Percentiles rank a stretch among this genome's conserved stretches.
phyloP scores from a whole-genome alignment of 306 rosid genomes.

The Sphenostylis stenocarpa region DNA sequence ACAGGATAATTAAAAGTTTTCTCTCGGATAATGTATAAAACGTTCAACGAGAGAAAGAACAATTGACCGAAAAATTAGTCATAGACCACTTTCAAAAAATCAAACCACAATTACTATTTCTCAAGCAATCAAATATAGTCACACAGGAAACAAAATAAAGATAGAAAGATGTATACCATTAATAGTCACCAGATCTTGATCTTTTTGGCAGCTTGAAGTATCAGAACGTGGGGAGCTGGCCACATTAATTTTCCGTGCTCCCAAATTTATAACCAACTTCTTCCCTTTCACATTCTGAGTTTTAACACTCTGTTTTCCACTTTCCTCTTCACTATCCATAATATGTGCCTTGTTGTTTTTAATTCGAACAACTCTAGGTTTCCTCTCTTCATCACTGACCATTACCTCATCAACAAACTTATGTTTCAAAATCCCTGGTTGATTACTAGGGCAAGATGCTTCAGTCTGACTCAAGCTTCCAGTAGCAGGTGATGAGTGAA shows the following conservation, averaged over 20 bases:
- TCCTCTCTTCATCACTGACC: conserved; percentile 84
- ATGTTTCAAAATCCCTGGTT: conserved; percentile 68
- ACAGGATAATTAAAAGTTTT: not conserved
- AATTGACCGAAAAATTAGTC: conserved; percentile 20
- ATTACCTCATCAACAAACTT: conserved; percentile 94
- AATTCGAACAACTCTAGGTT: conserved; percentile 69
- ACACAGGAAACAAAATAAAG: not conserved
- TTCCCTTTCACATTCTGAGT: conserved; percentile 74
- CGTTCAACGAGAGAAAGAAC: not conserved
- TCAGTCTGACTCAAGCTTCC: conserved; percentile 70
- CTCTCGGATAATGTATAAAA: not conserved
- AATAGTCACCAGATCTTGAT: conserved; percentile 53
- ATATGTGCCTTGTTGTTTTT: conserved; percentile 62
- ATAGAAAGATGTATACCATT: conserved; percentile 55
- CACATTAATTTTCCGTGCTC: conserved; percentile 81
- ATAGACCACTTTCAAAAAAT: conserved; percentile 1
- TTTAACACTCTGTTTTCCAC: conserved; percentile 58
- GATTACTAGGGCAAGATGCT: conserved; percentile 51
- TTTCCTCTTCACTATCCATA: conserved; percentile 71
- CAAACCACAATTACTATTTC: not conserved
- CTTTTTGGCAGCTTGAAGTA: conserved; percentile 82
- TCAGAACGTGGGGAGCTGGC: conserved; percentile 86
- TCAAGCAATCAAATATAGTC: not conserved
- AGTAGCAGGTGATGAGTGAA: conserved; percentile 66
- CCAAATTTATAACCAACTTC: conserved; percentile 89